Conservation (phyloP, 2,329 filamentous ascomycete genomes). For the Diaporthe australafricana region DNA sequence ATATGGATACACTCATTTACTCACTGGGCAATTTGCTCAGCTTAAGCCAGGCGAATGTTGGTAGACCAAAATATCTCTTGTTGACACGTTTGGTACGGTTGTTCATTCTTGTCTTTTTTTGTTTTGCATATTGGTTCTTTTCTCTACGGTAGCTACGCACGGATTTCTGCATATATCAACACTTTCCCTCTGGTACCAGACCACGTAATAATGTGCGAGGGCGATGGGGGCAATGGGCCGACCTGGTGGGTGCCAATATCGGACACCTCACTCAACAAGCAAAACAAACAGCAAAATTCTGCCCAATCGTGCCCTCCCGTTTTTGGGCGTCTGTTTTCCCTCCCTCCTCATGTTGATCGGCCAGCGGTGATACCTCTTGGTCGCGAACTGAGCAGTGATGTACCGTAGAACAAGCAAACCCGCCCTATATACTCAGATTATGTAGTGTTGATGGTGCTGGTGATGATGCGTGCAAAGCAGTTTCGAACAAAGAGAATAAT, state of each 20-base stretch:
- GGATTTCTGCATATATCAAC: slow-evolving; percentile 20
- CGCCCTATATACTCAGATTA: slow-evolving; percentile 32
- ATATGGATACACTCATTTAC: slow-evolving; percentile 11
- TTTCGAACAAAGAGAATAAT: slow-evolving; percentile 13
- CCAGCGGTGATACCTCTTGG: neutral
- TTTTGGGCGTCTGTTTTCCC: neutral
- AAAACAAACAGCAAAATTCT: slow-evolving; percentile 3
- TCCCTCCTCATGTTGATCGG: no score
- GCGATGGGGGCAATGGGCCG: slow-evolving; percentile 13
- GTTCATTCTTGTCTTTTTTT: neutral
- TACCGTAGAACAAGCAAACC: neutral
- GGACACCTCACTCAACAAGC: slow-evolving; percentile 20
- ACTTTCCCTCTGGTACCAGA: slow-evolving; percentile 19
- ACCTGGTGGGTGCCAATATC: slow-evolving; percentile 13
- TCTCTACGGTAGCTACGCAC: slow-evolving; percentile 8
- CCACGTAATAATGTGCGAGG: slow-evolving; percentile 9
- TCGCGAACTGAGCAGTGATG: slow-evolving; percentile 1
- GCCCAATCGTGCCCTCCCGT: neutral
- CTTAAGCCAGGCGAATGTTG: slow-evolving; percentile 3
- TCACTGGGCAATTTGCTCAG: neutral
- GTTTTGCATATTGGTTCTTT: neutral
- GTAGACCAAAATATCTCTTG: neutral
- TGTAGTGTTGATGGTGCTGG: slow-evolving; percentile 11
- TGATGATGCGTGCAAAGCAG: neutral
- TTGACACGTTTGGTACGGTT: neutral